Percentiles rank a stretch among this genome's conserved stretches.
Conservation (phyloP, 164 flowering plant genomes). For the Piper betle region DNA sequence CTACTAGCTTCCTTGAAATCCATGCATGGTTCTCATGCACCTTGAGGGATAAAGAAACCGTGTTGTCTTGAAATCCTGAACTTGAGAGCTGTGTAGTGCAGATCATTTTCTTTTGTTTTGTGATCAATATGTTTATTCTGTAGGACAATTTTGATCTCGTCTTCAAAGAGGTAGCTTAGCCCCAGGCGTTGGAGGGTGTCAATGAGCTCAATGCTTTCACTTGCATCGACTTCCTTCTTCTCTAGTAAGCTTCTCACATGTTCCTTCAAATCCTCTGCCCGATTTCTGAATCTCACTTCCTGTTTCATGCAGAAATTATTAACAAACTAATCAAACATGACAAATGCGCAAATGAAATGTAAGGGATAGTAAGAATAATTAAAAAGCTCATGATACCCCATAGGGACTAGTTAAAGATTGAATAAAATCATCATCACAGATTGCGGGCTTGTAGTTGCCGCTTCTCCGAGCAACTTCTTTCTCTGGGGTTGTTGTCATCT, state of each 20-base stretch:
- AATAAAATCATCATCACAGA: background rate
- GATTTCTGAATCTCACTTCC: background rate
- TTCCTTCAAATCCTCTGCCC: background rate
- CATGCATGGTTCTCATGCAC: background rate
- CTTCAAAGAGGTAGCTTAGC: constrained; percentile 11
- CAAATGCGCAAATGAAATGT: too few relatives aligned
- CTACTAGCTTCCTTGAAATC: constrained; percentile 6
- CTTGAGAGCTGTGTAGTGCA: constrained; percentile 10
- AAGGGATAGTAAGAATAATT: background rate
- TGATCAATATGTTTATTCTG: background rate
- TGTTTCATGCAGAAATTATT: background rate
- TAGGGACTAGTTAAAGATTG: background rate
- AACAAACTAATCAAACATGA: too few relatives aligned
- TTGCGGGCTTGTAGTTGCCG: background rate
- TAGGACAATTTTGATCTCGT: constrained; percentile 8
- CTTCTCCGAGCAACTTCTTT: background rate
- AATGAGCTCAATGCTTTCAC: constrained; percentile 10
- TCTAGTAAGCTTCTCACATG: background rate
- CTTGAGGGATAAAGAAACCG: constrained; percentile 12
- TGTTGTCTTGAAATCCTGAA: constrained; percentile 18
- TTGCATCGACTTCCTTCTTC: background rate
- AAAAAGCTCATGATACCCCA: background rate
- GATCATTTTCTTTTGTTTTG: constrained; percentile 2
- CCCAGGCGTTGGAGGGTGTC: constrained; percentile 17
- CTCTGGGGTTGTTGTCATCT: too few relatives aligned